Percentiles rank a stretch among this genome's conserved stretches.
Evolutionary conservation across 2,329 filamentous ascomycete species (phyloP).

Genomic region (Exophiala oligosperma): DNA sequence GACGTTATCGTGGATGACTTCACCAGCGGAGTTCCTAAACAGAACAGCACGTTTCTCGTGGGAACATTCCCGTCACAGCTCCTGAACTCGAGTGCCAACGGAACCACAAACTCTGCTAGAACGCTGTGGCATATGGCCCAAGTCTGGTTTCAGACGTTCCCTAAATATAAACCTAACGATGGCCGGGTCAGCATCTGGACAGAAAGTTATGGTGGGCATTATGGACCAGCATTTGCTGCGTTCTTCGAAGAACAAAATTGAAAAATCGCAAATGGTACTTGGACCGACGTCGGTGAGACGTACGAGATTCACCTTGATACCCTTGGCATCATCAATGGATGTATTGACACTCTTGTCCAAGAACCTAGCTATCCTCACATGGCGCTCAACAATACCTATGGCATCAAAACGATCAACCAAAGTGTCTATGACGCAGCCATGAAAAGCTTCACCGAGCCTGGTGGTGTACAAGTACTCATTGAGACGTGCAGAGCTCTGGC

Average conservation of each 20-base stretch:
- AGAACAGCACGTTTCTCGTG: slow-evolving; percentile 55
- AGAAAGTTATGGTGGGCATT: slow-evolving; percentile 31
- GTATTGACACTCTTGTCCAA: slow-evolving; percentile 47
- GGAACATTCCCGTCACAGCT: slow-evolving; percentile 54
- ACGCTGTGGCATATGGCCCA: slow-evolving; percentile 57
- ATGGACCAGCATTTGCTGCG: slow-evolving; percentile 30
- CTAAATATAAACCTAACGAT: slow-evolving; percentile 55
- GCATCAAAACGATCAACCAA: slow-evolving; percentile 46
- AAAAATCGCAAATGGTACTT: slow-evolving; percentile 27
- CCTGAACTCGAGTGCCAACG: slow-evolving; percentile 32
- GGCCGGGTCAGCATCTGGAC: slow-evolving; percentile 34
- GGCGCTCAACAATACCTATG: slow-evolving; percentile 54
- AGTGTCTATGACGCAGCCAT: slow-evolving; percentile 41
- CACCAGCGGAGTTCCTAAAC: slow-evolving; percentile 35
- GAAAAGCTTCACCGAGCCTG: slow-evolving; percentile 37
- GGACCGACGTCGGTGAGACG: slow-evolving; percentile 21
- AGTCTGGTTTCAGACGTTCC: slow-evolving; percentile 59
- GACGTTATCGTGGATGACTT: slow-evolving; percentile 33
- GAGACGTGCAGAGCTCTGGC: slow-evolving; percentile 46
- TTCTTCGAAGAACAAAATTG: slow-evolving; percentile 33
- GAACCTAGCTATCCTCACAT: slow-evolving; percentile 46
- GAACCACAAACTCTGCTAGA: slow-evolving; percentile 47
- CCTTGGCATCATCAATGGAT: slow-evolving; percentile 50
- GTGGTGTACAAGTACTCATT: slow-evolving; percentile 51
- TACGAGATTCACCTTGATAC: slow-evolving; percentile 41